A percentile compares a stretch with the other conserved stretches of the same genome.
These are phyloP conservation scores for Hymenoscyphus repandus DNA, from an alignment of 2,329 filamentous ascomycete genomes.

Conservation along the genomic window DNA sequence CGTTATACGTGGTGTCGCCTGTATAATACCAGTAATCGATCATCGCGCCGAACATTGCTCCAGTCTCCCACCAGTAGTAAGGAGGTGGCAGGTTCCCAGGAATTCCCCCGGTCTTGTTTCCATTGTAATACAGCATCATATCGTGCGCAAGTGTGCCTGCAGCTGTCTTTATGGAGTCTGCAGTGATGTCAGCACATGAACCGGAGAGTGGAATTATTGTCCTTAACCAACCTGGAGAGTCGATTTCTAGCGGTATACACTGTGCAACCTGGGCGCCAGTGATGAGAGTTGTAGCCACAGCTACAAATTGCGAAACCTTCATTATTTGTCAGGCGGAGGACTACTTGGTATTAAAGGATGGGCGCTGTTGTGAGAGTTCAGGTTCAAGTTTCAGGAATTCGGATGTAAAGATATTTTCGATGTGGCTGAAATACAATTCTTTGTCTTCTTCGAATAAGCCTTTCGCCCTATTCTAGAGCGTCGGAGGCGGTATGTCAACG, in stretches of 20 bases:
- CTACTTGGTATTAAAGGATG: neutral
- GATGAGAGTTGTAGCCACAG: neutral
- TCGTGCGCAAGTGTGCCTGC: constrained; percentile 37
- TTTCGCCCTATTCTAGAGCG: no score
- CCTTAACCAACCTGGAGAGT: constrained; percentile 14
- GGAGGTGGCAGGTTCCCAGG: constrained; percentile 48
- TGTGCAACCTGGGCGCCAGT: neutral
- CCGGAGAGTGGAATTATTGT: constrained; percentile 44
- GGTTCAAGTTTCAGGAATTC: no score
- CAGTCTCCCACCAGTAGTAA: constrained; percentile 59
- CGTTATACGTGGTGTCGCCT: constrained; percentile 66
- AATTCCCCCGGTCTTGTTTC: constrained; percentile 44
- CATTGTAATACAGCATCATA: constrained; percentile 47
- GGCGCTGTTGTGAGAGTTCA: no score
- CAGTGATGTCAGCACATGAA: constrained; percentile 36
- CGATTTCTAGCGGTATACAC: neutral
- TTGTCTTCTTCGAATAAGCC: no score
- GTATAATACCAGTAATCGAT: constrained; percentile 86
- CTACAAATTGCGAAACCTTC: neutral
- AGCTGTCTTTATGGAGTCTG: constrained; percentile 30
- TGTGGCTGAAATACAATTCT: no score
- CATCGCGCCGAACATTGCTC: constrained; percentile 65
- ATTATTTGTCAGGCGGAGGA: neutral
- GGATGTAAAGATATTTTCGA: no score
- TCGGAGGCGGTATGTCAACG: neutral